These are phyloP conservation scores for Trichaptum fuscoviolaceum DNA, from an alignment of 768 basidiomycete species.

Conservation along the genomic window DNA sequence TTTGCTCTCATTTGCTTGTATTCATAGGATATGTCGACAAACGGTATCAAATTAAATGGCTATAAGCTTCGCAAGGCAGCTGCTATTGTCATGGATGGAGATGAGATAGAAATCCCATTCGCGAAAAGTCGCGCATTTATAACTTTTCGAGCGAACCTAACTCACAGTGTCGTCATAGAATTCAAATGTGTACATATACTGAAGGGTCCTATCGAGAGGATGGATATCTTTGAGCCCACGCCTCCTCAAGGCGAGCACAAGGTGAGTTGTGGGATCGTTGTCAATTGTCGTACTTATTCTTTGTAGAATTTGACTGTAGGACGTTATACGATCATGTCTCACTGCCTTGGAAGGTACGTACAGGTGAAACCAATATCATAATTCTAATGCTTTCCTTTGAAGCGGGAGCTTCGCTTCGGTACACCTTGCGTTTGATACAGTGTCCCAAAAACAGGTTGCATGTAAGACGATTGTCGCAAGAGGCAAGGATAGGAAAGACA, in stretches of 20 bases:
- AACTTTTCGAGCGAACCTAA: conserved; percentile 1
- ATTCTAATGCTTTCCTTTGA: not conserved
- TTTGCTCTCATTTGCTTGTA: conserved; percentile 4
- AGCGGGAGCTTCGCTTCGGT: conserved; percentile 79
- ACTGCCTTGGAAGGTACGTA: conserved; percentile 57
- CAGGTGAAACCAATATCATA: not conserved
- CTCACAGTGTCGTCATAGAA: conserved; percentile 29
- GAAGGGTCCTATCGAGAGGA: conserved; percentile 47
- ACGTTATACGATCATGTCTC: conserved; percentile 66
- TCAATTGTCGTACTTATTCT: not conserved
- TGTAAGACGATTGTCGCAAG: conserved; percentile 64
- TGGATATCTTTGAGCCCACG: conserved; percentile 55
- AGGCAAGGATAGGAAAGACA: conserved; percentile 49
- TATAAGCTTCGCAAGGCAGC: conserved; percentile 61
- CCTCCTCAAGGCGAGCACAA: conserved; percentile 53
- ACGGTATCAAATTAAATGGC: conserved; percentile 68
- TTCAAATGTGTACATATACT: conserved; percentile 63
- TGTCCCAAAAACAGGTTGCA: conserved; percentile 66
- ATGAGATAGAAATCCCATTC: conserved; percentile 60
- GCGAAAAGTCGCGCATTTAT: conserved; percentile 43
- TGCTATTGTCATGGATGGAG: conserved; percentile 74
- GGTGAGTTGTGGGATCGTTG: conserved; percentile 27
- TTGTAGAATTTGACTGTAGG: conserved; percentile 47
- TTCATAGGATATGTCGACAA: conserved; percentile 66
- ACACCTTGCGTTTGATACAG: conserved; percentile 66